A percentile compares a stretch with the other conserved stretches of the same genome.
phyloP scores from a whole-genome alignment of 2,329 filamentous ascomycete species.

The Pseudogymnoascus sp. region DNA sequence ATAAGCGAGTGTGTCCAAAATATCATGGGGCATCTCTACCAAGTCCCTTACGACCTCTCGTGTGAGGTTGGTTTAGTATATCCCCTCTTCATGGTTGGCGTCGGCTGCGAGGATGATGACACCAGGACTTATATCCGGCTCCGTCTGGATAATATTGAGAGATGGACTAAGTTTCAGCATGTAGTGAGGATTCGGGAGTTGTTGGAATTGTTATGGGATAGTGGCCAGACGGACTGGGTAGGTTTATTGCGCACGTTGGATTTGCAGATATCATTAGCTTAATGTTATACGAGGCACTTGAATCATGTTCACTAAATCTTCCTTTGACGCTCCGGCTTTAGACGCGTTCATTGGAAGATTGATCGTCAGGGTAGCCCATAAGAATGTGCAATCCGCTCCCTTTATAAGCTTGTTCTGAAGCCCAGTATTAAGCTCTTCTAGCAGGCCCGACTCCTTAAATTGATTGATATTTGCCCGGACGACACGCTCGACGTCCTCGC shows the following conservation, averaged over 20 bases:
- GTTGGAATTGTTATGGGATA: slow-evolving; percentile 12
- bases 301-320: too few relatives aligned
- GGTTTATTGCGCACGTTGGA: slow-evolving; percentile 11
- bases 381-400: too few relatives aligned
- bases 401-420: too few relatives aligned
- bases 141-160: slow-evolving; percentile 12
- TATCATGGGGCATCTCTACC: slow-evolving; percentile 12
- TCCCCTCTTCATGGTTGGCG: slow-evolving; percentile 14
- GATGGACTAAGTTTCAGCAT: slow-evolving; percentile 14
- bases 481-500: too few relatives aligned
- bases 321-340: too few relatives aligned
- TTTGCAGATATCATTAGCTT: slow-evolving; percentile 16
- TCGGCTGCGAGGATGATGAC: slow-evolving; percentile 5
- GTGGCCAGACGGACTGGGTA: slow-evolving; percentile 16
- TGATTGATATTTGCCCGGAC: too few relatives aligned
- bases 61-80: slow-evolving; percentile 14
- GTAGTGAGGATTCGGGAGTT: slow-evolving; percentile 12
- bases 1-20: slow-evolving; percentile 11
- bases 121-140: slow-evolving; percentile 10
- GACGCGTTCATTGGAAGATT: too few relatives aligned
- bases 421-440: too few relatives aligned
- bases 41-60: slow-evolving; percentile 12
- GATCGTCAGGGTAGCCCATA: too few relatives aligned
- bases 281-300: neutral
- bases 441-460: too few relatives aligned